Evolutionary conservation across 2,329 filamentous ascomycete genomes (phyloP), one percentile per base, ranked within the genome.

Genomic region (Fusarium algeriense): DNA sequence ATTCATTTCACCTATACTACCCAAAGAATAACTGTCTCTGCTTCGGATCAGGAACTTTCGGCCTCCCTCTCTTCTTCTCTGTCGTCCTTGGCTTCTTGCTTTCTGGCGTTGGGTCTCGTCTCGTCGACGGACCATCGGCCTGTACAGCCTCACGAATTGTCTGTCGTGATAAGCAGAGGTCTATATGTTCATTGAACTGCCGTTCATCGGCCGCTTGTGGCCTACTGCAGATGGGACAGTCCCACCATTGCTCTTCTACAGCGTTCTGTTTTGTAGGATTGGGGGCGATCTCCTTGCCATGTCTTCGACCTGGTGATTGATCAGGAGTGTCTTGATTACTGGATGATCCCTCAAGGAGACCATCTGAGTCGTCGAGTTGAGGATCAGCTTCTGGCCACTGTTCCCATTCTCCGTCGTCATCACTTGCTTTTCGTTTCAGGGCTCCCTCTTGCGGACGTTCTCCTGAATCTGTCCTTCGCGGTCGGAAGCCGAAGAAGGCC

Each of bases 171-270:
- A 99, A 86, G 79, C 96, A 99, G 12, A 92, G 88, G 79, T 99
- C 96, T 55, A 99, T 94, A 77, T 99, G 96, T 61, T 92, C 89
- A 73, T 99, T 99, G 81, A 98, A 97, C 1, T 83, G 83, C 48
- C 86, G 86, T 78, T 98, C 94, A 53, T 95, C 87, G 0, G 94
- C 88, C 1, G 84, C 77, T 76, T 98, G 95, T 0, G 93, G 91
- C 19, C 91, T 85, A n/a, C 84, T 82, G 79, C 96, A 99, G 46
- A 98, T 93, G 0, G 96, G 96, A 79, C 96, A 99, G 40, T 91
- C 87, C 95, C 95, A 98, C 79, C 85, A 86, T 49, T 89, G 84
- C 56, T 87, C 82, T 57, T 82, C 79, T 13, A 78, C 76, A 7
- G 74, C 49, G 15, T 70, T 56, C 23, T 75, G 69, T 62, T 80